Base-by-base conservation (phyloP, 2,329 filamentous ascomycete species). In the Cordyceps pruinosa region DNA sequence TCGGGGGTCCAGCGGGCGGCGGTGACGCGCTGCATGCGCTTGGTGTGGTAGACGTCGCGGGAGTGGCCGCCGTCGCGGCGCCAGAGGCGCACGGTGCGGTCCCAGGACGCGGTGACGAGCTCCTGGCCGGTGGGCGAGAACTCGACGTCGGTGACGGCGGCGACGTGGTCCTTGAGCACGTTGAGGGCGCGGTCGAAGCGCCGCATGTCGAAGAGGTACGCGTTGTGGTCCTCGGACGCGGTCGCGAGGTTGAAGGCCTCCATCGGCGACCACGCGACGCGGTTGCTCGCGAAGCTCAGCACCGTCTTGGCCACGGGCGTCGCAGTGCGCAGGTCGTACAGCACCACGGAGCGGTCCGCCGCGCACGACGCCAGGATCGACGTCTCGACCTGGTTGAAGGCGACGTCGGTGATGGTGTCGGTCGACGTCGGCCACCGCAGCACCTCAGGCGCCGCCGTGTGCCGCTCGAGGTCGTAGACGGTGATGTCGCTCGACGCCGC, bases 1-100 rank as follows among this genome's bases (percentile, higher is more conserved):
- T 99, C 94, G 6, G 91, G 89, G 0, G 91, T 94, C 80, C 89
- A 97, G 60, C 83, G 84, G 48, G 85, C 85, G 10, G 87, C 86
- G 75, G 95, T 95, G 57, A 97, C 91, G 64, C 93, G 84, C 76
- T 97, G 93, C 93, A 97, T 97, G 61, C 94, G 86, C 75, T 97
- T 96, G 19, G 94, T 97, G 76, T 97, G 92, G 74, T 97, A 99
- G 49, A 97, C 85, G 68, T 99, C 94, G 64, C 92, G 82, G 15
- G 89, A 92, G 72, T 94, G 90, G 25, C 93, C 93, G 60, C 86
- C 78, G 62, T 86, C 83, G 57, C 89, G 82, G 69, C 84, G 84
- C 89, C 91, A 97, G 50, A 97, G 76, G 51, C 94, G 85, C 53
- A 99, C 79, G 5, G 90, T 96, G 60, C 91, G 85, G 81, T 90